Conservation (phyloP, 2,329 filamentous ascomycete species). For the Colletotrichum gigasporum region DNA sequence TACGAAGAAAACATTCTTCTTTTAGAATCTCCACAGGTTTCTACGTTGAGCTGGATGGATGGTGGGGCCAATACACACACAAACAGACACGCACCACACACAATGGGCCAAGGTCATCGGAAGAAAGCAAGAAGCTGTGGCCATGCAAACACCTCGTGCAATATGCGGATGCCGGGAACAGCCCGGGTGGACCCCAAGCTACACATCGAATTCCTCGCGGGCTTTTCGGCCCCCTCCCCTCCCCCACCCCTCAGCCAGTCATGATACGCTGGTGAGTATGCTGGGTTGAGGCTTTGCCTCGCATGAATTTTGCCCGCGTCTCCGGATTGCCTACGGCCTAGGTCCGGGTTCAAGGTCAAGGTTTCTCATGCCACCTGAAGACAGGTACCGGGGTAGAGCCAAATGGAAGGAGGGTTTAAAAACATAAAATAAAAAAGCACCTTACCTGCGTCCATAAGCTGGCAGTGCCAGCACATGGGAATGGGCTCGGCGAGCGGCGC, state of each 20-base stretch:
- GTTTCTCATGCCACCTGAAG: neutral
- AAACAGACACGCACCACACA: too few species aligned
- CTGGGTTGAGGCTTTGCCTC: conserved; percentile 7
- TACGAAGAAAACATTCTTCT: too few species aligned
- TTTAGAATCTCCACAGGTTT: too few species aligned
- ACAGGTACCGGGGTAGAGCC: conserved; percentile 4
- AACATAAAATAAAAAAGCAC: neutral
- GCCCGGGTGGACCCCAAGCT: neutral
- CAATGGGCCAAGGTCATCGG: too few species aligned
- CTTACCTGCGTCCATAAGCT: neutral
- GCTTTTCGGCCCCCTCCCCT: neutral
- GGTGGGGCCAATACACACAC: neutral
- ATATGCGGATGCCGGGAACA: conserved; percentile 20
- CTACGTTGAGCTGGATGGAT: neutral
- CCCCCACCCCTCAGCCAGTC: neutral
- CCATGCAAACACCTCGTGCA: conserved; percentile 7
- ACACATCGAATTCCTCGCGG: conserved; percentile 14
- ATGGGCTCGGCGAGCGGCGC: neutral
- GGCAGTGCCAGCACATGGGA: neutral
- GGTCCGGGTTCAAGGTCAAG: neutral
- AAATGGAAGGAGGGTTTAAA: neutral
- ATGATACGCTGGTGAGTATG: neutral
- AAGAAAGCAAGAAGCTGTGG: neutral
- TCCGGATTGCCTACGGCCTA: too few species aligned
- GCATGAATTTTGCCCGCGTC: conserved; percentile 2